A percentile compares a stretch with the other conserved stretches of the same genome.
These are phyloP conservation scores for Fusarium denticulatum DNA, from an alignment of 2,329 filamentous ascomycete species.

Conservation along the genomic window DNA sequence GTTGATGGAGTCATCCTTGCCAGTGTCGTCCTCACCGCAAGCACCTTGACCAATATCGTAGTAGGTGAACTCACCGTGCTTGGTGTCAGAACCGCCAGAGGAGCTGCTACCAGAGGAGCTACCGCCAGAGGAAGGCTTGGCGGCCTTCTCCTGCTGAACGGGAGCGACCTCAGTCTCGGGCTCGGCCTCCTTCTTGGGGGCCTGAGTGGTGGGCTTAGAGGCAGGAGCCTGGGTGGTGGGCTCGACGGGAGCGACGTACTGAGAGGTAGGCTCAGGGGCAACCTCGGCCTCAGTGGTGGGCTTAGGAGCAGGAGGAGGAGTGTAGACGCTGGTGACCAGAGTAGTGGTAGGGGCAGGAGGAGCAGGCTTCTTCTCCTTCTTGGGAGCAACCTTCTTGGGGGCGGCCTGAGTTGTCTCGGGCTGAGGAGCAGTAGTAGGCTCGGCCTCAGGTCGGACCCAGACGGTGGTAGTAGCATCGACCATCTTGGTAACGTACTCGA, in stretches of 20 bases:
- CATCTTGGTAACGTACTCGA: conserved; percentile 57
- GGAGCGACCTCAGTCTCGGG: conserved; percentile 24
- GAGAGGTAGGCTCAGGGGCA: conserved; percentile 20
- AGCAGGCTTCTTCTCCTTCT: conserved; percentile 34
- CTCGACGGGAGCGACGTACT: conserved; percentile 30
- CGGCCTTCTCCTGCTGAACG: conserved; percentile 28
- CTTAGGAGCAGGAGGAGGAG: conserved; percentile 33
- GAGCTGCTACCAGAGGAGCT: conserved; percentile 9
- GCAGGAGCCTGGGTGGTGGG: conserved; percentile 37
- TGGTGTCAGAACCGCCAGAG: conserved; percentile 35
- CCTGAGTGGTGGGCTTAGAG: not conserved
- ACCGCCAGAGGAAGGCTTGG: conserved; percentile 23
- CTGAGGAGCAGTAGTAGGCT: conserved; percentile 36
- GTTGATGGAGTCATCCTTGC: conserved; percentile 62
- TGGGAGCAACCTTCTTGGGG: conserved; percentile 16
- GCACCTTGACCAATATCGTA: conserved; percentile 75
- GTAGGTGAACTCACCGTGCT: conserved; percentile 76
- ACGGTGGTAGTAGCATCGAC: conserved; percentile 61
- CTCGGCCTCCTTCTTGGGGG: conserved; percentile 9
- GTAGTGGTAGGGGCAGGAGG: conserved; percentile 36
- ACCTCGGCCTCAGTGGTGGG: conserved; percentile 19
- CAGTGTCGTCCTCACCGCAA: conserved; percentile 70
- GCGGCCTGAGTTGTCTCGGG: conserved; percentile 27
- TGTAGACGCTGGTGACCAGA: conserved; percentile 32
- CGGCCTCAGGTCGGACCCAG: conserved; percentile 52